Percentiles rank a stretch among this genome's conserved stretches.
Evolutionary conservation across 2,329 filamentous ascomycete species (phyloP).

Genomic region (Microcyclospora tardicrescens): DNA sequence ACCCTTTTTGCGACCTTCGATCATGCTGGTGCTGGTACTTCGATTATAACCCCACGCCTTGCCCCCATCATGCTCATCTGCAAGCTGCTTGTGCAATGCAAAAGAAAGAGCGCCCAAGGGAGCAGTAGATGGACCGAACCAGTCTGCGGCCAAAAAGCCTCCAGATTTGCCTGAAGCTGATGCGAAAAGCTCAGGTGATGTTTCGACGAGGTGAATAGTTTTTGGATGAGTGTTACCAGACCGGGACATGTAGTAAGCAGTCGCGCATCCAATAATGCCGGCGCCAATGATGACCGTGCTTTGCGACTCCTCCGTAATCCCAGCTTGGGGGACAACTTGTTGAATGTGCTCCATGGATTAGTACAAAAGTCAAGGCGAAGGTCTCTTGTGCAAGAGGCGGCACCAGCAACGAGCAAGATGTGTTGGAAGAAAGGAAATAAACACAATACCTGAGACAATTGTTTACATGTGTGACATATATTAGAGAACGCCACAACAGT

Average conservation of each 20-base stretch:
- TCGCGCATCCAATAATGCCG: slow-evolving; percentile 57
- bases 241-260: slow-evolving; percentile 57
- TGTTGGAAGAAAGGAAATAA: too few relatives aligned
- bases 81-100: slow-evolving; percentile 52
- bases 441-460: too few relatives aligned
- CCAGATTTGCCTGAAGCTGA: slow-evolving; percentile 63
- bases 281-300: slow-evolving; percentile 54
- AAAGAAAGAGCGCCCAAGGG: slow-evolving; percentile 56
- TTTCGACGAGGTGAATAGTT: slow-evolving; percentile 46
- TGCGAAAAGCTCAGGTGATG: slow-evolving; percentile 49
- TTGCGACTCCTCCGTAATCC: slow-evolving; percentile 24
- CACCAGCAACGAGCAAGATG: too few relatives aligned
- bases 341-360: too few relatives aligned
- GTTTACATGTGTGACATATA: too few relatives aligned
- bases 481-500: too few relatives aligned
- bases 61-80: slow-evolving; percentile 44
- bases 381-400: too few relatives aligned
- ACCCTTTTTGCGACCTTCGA: slow-evolving; percentile 32
- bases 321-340: background rate
- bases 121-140: slow-evolving; percentile 28
- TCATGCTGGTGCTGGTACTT: slow-evolving; percentile 45
- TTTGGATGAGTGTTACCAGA: slow-evolving; percentile 24
- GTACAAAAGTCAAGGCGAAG: too few relatives aligned
- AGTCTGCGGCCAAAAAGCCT: slow-evolving; percentile 62
- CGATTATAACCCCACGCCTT: slow-evolving; percentile 46